Conservation (phyloP, 2,329 filamentous ascomycete genomes). For the Phaeosphaeriaceae sp. region DNA sequence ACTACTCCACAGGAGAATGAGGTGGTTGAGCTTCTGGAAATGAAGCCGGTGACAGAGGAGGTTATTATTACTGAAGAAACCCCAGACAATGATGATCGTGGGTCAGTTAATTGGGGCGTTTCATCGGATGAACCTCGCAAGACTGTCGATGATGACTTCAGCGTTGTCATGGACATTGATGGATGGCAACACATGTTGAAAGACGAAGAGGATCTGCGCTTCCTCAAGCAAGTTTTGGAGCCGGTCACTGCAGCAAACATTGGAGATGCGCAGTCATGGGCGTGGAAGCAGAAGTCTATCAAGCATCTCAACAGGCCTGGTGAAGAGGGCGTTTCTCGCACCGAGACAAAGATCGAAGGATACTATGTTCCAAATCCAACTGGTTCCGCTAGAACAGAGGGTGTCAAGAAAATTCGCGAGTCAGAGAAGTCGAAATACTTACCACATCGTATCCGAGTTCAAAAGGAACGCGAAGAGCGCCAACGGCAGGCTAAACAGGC, state of each 20-base stretch:
- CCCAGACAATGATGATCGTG: conserved; percentile 47
- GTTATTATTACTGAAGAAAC: conserved; percentile 38
- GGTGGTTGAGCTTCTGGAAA: conserved; percentile 35
- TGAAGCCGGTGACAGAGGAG: conserved; percentile 34
- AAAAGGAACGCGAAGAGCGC: conserved; percentile 89
- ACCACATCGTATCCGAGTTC: conserved; percentile 95
- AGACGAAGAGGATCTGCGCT: conserved; percentile 69
- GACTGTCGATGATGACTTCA: conserved; percentile 70
- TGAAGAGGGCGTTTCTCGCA: conserved; percentile 59
- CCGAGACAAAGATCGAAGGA: conserved; percentile 63
- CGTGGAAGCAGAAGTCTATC: conserved; percentile 74
- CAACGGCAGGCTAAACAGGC: conserved; percentile 75
- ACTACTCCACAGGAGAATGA: conserved; percentile 56
- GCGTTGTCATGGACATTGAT: conserved; percentile 70
- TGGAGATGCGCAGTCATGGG: conserved; percentile 67
- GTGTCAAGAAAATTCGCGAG: conserved; percentile 93
- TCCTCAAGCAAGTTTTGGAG: conserved; percentile 60
- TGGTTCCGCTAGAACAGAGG: conserved; percentile 89
- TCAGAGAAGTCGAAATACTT: conserved; percentile 98
- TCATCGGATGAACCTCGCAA: conserved; percentile 65
- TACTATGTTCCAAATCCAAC: conserved; percentile 86
- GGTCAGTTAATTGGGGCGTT: conserved; percentile 66
- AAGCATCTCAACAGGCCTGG: conserved; percentile 70
- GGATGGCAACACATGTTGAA: conserved; percentile 73
- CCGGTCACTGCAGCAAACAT: conserved; percentile 57